Conservation (phyloP, 805 yeast genomes). For the Starmerella floris region DNA sequence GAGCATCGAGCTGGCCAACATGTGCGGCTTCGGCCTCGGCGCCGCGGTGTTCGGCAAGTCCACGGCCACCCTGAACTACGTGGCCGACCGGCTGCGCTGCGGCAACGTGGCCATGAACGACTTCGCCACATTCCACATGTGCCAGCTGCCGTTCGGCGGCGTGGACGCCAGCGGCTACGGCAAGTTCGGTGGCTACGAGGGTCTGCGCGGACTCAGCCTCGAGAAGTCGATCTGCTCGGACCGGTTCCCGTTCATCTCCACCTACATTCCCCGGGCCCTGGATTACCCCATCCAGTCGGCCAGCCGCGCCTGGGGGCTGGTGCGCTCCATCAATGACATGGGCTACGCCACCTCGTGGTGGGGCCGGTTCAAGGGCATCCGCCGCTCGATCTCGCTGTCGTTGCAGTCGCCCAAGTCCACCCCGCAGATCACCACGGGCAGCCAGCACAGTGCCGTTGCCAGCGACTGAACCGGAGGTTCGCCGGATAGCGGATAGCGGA, state of each 20-base stretch:
- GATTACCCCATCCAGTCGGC: slow-evolving; percentile 84
- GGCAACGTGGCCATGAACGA: slow-evolving; percentile 97
- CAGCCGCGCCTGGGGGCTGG: slow-evolving; percentile 78
- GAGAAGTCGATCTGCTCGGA: slow-evolving; percentile 83
- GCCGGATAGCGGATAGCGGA: no score
- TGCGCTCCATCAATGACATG: slow-evolving; percentile 63
- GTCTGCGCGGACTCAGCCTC: slow-evolving; percentile 75
- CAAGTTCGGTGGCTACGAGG: slow-evolving; percentile 96
- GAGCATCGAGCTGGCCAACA: slow-evolving; percentile 66
- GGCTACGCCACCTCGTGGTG: slow-evolving; percentile 60
- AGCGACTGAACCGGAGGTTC: no score
- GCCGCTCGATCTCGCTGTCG: slow-evolving; percentile 33
- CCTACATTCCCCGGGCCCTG: slow-evolving; percentile 77
- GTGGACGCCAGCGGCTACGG: slow-evolving; percentile 88
- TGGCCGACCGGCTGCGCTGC: slow-evolving; percentile 51
- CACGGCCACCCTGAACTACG: slow-evolving; percentile 42
- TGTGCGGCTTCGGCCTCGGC: slow-evolving; percentile 82
- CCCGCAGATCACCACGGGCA: neutral
- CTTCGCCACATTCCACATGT: slow-evolving; percentile 90
- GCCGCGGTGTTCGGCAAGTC: slow-evolving; percentile 73
- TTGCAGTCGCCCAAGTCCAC: neutral
- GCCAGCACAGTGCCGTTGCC: no score
- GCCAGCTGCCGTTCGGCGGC: slow-evolving; percentile 97
- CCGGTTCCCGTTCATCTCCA: slow-evolving; percentile 51
- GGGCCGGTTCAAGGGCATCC: slow-evolving; percentile 47